phyloP scores from a whole-genome alignment of 1,139 yeast species.

The Lodderomyces oxycetoniae region DNA sequence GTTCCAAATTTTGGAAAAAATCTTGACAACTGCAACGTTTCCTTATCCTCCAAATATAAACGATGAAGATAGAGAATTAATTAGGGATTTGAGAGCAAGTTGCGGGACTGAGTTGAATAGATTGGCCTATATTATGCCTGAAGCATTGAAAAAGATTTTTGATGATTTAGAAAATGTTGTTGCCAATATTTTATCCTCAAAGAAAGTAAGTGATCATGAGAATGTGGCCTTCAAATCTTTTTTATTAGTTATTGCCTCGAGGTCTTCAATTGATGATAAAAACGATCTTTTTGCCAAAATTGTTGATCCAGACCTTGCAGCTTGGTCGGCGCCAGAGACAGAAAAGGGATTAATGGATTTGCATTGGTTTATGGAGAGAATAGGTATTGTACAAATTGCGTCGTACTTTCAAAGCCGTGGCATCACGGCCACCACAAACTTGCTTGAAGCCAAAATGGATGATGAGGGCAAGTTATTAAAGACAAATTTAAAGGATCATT shows the following conservation, averaged over 20 bases:
- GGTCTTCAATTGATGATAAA: conserved; percentile 67
- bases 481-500: conserved; percentile 74
- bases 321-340: conserved; percentile 92
- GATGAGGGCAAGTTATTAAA: conserved; percentile 80
- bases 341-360: conserved; percentile 84
- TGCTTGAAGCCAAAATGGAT: conserved; percentile 80
- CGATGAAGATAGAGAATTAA: conserved; percentile 74
- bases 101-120: conserved; percentile 95
- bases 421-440: conserved; percentile 70
- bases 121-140: conserved; percentile 92
- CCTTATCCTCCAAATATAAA: conserved; percentile 65
- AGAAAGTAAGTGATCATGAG: conserved; percentile 83
- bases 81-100: conserved; percentile 82
- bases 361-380: conserved; percentile 97
- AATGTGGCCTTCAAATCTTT: conserved; percentile 92
- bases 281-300: conserved; percentile 76
- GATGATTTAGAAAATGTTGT: conserved; percentile 80
- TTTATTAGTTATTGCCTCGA: conserved; percentile 81
- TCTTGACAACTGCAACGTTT: conserved; percentile 81
- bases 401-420: conserved; percentile 82
- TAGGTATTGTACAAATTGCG: conserved; percentile 91
- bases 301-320: conserved; percentile 86
- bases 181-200: conserved; percentile 60
- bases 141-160: conserved; percentile 73
- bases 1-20: conserved; percentile 82